phyloP scores from a whole-genome alignment of 176 grass and related monocot species.

The Triticum urartu region DNA sequence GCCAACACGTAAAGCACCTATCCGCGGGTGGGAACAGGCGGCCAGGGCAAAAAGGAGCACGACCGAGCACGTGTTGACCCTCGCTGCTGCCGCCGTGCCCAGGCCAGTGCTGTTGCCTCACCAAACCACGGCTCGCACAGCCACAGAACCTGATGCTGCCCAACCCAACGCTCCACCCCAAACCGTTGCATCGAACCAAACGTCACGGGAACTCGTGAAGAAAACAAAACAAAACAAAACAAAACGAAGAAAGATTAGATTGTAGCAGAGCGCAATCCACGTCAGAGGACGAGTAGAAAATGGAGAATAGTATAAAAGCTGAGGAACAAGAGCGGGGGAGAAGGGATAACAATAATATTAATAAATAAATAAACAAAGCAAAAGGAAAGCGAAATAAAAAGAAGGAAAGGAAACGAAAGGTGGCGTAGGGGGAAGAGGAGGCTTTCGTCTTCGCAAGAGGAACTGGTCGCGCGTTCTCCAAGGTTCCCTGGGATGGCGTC shows the following conservation, averaged over 20 bases:
- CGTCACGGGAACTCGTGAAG: not conserved
- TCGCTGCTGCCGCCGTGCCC: not conserved
- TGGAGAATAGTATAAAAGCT: not conserved
- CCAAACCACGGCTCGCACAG: not conserved
- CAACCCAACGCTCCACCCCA: not conserved
- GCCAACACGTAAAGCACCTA: not conserved
- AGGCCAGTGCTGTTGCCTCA: not conserved
- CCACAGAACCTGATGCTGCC: not conserved
- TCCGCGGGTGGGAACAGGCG: not conserved
- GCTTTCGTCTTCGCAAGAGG: conserved; percentile 3
- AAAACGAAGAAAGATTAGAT: not conserved
- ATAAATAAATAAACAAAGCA: not conserved
- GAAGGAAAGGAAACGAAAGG: not conserved
- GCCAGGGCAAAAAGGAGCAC: not conserved
- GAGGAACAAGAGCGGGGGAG: not conserved
- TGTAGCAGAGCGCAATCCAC: not conserved
- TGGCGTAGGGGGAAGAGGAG: not conserved
- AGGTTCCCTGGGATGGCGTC: conserved; percentile 42
- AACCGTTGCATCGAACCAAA: not conserved
- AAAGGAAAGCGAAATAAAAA: not conserved
- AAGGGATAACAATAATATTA: not conserved
- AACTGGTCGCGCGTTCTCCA: conserved; percentile 14
- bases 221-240: not conserved
- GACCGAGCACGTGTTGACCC: not conserved
- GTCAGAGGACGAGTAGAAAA: not conserved